Base-by-base conservation (phyloP, 2,329 filamentous ascomycete genomes). In the Trichoderma arundinaceum region DNA sequence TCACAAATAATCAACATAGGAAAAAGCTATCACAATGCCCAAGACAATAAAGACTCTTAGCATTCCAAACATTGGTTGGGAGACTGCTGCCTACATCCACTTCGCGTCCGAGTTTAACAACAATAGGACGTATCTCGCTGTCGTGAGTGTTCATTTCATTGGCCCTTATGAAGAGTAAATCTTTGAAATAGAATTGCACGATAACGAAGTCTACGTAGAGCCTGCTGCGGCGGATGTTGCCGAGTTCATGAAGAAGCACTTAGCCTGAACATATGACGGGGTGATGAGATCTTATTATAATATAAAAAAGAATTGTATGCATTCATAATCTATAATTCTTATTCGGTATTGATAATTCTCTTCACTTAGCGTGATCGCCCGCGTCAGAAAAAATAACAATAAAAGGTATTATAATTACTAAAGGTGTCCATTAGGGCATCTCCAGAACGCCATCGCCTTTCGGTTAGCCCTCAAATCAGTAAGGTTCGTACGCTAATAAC, bases 21-120 rank as follows among this genome's bases (percentile, higher is more conserved):
- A 6, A 32, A n/a, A 7, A 3, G 7, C 4, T 12, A 12, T 8
- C 2, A 10, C 32, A 56, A 56, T 56, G 53, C 12, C 53, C 32
- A 17, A 32, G 22, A 43, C 38, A 56, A 56, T 56, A 35, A 43
- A 56, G 53, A 56, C 53, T 2, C 19, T 56, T 35, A 32, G 53
- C 32, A 56, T 56, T 19, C 53, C 53, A 17, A 56, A 56, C 53
- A 32, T 56, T 38, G 53, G 35, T 7, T 56, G 53, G 53, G 53
- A 43, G 38, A 56, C 53, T 32, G 38, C 38, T 10, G 53, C 53
- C 15, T 35, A 56, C 22, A 56, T 56, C 7, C 53, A 8, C 22
- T 56, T 56, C 6, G 35, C 53, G 1, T 35, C 53, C 38, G 17
- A 41, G n/a, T 56, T 56, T 28, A 12, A 56, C 9, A 28, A 43